phyloP scores from a whole-genome alignment of 1,139 yeast species.

The Wickerhamomyces sp. region DNA sequence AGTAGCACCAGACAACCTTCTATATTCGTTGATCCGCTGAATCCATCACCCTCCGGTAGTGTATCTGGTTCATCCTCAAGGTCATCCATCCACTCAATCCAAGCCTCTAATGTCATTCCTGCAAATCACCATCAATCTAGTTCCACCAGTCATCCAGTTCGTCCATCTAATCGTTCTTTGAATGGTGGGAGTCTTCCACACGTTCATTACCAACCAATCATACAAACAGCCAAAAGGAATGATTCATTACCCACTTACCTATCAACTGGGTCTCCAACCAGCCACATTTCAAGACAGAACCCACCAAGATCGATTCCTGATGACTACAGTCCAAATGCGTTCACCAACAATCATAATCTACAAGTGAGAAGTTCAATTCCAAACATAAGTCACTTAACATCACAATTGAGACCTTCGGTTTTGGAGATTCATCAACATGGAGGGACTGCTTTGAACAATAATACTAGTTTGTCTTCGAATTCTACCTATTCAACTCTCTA shows the following conservation, averaged over 20 bases:
- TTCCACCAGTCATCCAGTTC: conserved; percentile 1
- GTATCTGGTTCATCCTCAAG: conserved; percentile 6
- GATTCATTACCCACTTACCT: conserved; percentile 13
- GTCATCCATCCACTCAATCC: conserved; percentile 2
- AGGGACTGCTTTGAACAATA: conserved; percentile 2
- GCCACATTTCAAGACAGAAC: neutral
- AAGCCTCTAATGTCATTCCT: conserved; percentile 3
- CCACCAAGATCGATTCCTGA: conserved; percentile 22
- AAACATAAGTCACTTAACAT: conserved; percentile 23
- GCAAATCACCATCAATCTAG: conserved; percentile 2
- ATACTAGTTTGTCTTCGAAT: conserved; percentile 17
- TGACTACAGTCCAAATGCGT: conserved; percentile 7
- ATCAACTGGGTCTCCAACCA: neutral
- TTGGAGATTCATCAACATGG: conserved; percentile 32
- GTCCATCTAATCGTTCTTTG: neutral
- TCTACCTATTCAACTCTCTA: conserved; percentile 19
- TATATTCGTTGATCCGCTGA: conserved; percentile 21
- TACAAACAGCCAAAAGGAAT: conserved; percentile 7
- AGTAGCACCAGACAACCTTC: conserved; percentile 22
- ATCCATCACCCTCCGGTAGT: conserved; percentile 8
- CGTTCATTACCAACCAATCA: conserved; percentile 6
- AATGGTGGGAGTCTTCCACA: conserved; percentile 11
- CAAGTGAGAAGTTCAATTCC: conserved; percentile 16
- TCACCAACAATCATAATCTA: neutral
- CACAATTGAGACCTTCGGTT: conserved; percentile 39